phyloP scores from a whole-genome alignment of 2,329 filamentous ascomycete species.

The Hymenoscyphus salicellus region DNA sequence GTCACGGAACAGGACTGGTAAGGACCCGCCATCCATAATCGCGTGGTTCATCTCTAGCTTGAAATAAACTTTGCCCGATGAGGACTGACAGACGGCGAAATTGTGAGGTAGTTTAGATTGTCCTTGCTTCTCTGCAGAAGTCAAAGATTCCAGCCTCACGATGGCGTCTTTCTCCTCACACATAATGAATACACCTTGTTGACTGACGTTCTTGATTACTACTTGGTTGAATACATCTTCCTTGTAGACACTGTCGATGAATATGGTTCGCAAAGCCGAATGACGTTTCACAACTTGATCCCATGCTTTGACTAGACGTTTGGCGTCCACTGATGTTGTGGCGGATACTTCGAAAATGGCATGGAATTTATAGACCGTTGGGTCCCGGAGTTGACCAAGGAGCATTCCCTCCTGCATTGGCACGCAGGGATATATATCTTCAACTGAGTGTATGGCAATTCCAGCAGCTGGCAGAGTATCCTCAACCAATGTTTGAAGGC shows the following conservation, averaged over 20 bases:
- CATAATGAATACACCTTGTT: not conserved
- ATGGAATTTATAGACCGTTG: constrained; percentile 15
- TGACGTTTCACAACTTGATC: constrained; percentile 15
- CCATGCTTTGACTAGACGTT: constrained; percentile 23
- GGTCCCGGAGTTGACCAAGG: constrained; percentile 14
- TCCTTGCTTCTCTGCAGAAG: not conserved
- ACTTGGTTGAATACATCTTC: constrained; percentile 29
- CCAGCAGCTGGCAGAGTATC: constrained; percentile 31
- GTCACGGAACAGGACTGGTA: constrained; percentile 45
- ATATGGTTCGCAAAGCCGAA: constrained; percentile 12
- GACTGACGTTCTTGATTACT: constrained; percentile 22
- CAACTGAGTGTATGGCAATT: constrained; percentile 5
- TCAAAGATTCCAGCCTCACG: not conserved
- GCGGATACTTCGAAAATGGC: constrained; percentile 12
- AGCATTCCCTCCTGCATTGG: constrained; percentile 23
- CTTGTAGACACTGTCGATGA: constrained; percentile 24
- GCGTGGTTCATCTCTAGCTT: constrained; percentile 49
- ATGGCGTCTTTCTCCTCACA: not conserved
- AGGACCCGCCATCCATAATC: constrained; percentile 48
- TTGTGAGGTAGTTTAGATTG: constrained; percentile 40
- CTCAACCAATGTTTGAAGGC: not conserved
- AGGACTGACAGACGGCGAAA: constrained; percentile 44
- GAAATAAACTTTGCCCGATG: constrained; percentile 40
- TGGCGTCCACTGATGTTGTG: constrained; percentile 14
- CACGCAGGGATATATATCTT: constrained; percentile 23